Evolutionary conservation across 176 grass and related monocot genomes (phyloP).

Genomic region (Cenchrus purpureus): DNA sequence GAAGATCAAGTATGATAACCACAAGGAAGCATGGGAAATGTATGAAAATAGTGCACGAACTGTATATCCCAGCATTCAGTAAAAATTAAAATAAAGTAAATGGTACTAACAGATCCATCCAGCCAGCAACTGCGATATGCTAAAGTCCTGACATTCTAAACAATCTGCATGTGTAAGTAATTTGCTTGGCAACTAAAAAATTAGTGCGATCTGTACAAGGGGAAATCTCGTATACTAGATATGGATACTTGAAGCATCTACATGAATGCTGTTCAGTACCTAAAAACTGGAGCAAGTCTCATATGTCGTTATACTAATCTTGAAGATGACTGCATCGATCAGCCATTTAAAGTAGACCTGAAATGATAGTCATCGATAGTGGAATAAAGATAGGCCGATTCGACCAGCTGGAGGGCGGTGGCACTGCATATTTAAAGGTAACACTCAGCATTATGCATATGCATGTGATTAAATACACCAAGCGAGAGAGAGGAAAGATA

Average conservation of each 20-base stretch:
- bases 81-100: neutral
- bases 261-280: slow-evolving; percentile 5
- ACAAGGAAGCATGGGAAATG: slow-evolving; percentile 16
- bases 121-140: neutral
- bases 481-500: neutral
- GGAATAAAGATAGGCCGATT: slow-evolving; percentile 56
- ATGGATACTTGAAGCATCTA: slow-evolving; percentile 26
- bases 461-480: neutral
- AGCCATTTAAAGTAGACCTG: slow-evolving; percentile 39
- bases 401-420: slow-evolving; percentile 43
- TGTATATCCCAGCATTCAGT: slow-evolving; percentile 9
- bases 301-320: slow-evolving; percentile 8
- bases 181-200: slow-evolving; percentile 21
- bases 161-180: neutral
- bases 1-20: neutral
- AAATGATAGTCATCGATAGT: slow-evolving; percentile 81
- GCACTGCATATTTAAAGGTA: slow-evolving; percentile 46
- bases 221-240: slow-evolving; percentile 11
- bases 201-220: slow-evolving; percentile 5
- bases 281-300: slow-evolving; percentile 17
- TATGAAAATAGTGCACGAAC: neutral
- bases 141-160: neutral
- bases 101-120: slow-evolving; percentile 13
- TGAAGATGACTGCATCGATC: slow-evolving; percentile 16
- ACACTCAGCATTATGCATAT: slow-evolving; percentile 21